phyloP scores from a whole-genome alignment of 2,329 filamentous ascomycete genomes.

The Ophiostoma novo-ulmi region DNA sequence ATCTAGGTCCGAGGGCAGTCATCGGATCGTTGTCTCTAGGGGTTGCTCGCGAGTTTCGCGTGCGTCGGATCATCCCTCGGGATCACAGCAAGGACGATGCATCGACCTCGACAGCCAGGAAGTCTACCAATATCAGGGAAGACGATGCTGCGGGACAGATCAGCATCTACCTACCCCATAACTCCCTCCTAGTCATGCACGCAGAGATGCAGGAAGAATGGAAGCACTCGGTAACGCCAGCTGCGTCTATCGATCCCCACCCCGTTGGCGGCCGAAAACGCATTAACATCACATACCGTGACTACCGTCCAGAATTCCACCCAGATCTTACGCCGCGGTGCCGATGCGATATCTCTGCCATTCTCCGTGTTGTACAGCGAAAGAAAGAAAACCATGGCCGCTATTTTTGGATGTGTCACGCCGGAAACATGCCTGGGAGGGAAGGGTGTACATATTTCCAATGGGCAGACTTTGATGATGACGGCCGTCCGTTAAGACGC shows the following conservation, averaged over 20 bases:
- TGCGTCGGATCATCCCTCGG: slow-evolving; percentile 67
- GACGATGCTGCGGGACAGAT: slow-evolving; percentile 76
- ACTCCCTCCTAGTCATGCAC: slow-evolving; percentile 91
- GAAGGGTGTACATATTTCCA: slow-evolving; percentile 71
- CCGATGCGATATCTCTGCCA: slow-evolving; percentile 61
- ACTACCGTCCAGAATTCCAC: slow-evolving; percentile 72
- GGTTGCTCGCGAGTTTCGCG: slow-evolving; percentile 87
- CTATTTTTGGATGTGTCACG: slow-evolving; percentile 91
- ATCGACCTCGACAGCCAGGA: background rate
- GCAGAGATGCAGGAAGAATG: slow-evolving; percentile 96
- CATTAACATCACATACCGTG: slow-evolving; percentile 91
- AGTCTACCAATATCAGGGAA: background rate
- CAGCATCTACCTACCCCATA: slow-evolving; percentile 88
- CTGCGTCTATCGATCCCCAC: slow-evolving; percentile 74
- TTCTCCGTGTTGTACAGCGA: slow-evolving; percentile 72
- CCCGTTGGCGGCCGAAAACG: slow-evolving; percentile 72
- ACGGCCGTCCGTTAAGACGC: slow-evolving; percentile 64
- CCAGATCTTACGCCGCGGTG: slow-evolving; percentile 75
- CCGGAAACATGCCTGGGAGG: slow-evolving; percentile 63
- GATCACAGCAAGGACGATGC: slow-evolving; percentile 41
- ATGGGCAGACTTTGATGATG: slow-evolving; percentile 82
- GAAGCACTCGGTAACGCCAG: slow-evolving; percentile 82
- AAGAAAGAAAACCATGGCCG: slow-evolving; percentile 69
- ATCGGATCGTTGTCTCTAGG: slow-evolving; percentile 89
- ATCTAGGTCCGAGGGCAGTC: slow-evolving; percentile 79